Evolutionary conservation across 2,329 filamentous ascomycete species (phyloP), one percentile per base, ranked within the genome.

Genomic region (Zopfia rhizophila): DNA sequence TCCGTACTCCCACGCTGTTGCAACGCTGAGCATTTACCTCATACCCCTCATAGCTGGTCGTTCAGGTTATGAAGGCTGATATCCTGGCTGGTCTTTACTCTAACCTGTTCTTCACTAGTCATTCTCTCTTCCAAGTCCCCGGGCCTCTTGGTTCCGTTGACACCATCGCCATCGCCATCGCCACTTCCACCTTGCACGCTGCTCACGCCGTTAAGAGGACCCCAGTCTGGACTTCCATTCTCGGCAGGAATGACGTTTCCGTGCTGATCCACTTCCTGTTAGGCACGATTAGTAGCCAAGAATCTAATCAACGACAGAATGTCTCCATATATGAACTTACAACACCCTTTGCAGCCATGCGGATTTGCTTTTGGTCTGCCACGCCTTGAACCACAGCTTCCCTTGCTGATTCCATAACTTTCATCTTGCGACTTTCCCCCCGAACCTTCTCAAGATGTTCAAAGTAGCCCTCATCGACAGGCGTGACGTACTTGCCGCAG

Each of bases 401-500:
- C 56, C 85, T 79, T 3, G 86, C 86, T 32, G 77, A 81, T 59
- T 87, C 82, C 53, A 88, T 72, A 13, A 85, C 79, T 70, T 89
- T 89, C 53, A 83, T 68, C 72, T 88, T 88, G 53, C 81, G 78
- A 52, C 83, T 87, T 69, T 90, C 86, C 33, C 87, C 88, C 40
- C 90, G 81, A 13, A 91, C 73, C 47, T 81, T 77, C 72, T 90
- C 87, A 4, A 95, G 78, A 61, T 91, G 89, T 56, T 90, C 84
- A 58, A 97, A 94, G 74, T 97, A 97, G 25, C 82, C 86, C 5
- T 86, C 81, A 1, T 87, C 83, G 2, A 97, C 88, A 0, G 85
- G 84, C 0, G 93, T 97, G 51, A 90, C 80, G 72, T 97, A 97
- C 54, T 86, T 84, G 32, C 93, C 93, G 65, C 86, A 91, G 76